phyloP scores from a whole-genome alignment of 768 basidiomycete species.

The Calvatia gigantea region DNA sequence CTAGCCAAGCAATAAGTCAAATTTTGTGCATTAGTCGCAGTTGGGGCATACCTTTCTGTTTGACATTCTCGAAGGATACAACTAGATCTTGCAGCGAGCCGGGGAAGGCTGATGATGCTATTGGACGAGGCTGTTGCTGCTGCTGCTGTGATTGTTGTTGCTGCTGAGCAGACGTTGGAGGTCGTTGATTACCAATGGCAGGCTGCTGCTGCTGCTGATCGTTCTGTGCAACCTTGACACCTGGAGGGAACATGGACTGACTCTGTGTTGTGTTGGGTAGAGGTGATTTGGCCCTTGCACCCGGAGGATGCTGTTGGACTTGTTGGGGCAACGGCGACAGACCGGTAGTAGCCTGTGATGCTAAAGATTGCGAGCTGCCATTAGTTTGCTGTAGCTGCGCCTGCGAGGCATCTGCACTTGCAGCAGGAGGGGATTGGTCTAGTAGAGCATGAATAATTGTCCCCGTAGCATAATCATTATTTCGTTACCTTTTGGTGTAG shows the following conservation, averaged over 20 bases:
- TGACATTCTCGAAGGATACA: constrained; percentile 91
- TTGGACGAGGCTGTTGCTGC: constrained; percentile 23
- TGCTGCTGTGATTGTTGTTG: constrained; percentile 34
- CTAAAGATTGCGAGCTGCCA: constrained; percentile 22
- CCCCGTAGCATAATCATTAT: constrained; percentile 16
- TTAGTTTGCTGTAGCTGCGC: constrained; percentile 5
- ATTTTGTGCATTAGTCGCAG: background rate
- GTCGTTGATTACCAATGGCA: constrained; percentile 42
- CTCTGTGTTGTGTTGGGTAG: constrained; percentile 42
- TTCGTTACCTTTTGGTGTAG: constrained; percentile 41
- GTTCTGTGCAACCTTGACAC: constrained; percentile 53
- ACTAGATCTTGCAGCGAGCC: constrained; percentile 90
- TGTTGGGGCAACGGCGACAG: constrained; percentile 43
- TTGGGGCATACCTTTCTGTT: constrained; percentile 77
- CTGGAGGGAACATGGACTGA: constrained; percentile 64
- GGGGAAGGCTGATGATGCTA: constrained; percentile 55
- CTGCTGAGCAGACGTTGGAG: constrained; percentile 48
- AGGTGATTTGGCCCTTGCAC: constrained; percentile 27
- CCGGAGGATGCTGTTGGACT: constrained; percentile 28
- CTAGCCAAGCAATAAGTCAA: constrained; percentile 26
- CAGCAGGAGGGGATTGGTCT: constrained; percentile 25
- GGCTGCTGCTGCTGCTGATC: constrained; percentile 35
- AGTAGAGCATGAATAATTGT: constrained; percentile 10
- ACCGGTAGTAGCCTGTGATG: constrained; percentile 27
- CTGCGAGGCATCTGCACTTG: background rate